These are phyloP conservation scores for Kappamyces sp. DNA, from an alignment of 192 early-diverging fungal species.

Conservation along the genomic window DNA sequence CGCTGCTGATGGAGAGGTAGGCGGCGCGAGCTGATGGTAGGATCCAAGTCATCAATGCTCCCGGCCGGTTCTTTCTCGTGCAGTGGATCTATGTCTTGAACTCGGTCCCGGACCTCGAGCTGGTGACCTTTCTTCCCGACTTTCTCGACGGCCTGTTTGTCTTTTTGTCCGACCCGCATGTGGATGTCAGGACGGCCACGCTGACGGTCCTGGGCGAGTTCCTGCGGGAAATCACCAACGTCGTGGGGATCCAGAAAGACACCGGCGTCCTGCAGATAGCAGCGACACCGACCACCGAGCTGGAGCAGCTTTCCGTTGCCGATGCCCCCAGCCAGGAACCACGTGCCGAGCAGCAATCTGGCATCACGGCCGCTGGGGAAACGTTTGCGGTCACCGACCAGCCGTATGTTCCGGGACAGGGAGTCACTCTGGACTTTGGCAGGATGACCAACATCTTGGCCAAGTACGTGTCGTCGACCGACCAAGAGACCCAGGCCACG, in stretches of 20 bases:
- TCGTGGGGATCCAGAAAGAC: constrained; percentile 57
- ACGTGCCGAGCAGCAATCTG: neutral
- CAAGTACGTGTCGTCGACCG: constrained; percentile 62
- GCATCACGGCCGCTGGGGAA: neutral
- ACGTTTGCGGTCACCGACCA: constrained; percentile 10
- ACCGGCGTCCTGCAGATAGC: constrained; percentile 29
- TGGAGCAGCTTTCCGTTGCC: constrained; percentile 6
- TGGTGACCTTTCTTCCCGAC: constrained; percentile 85
- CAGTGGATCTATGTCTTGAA: constrained; percentile 90
- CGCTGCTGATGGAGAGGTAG: constrained; percentile 76
- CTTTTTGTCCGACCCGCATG: constrained; percentile 84
- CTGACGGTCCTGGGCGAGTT: constrained; percentile 81
- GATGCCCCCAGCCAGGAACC: constrained; percentile 8
- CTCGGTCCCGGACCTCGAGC: constrained; percentile 88
- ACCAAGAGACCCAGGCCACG: constrained; percentile 87
- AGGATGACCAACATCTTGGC: constrained; percentile 77
- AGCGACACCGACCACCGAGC: constrained; percentile 18
- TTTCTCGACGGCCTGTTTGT: constrained; percentile 89
- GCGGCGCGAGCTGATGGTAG: too few relatives aligned
- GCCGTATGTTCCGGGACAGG: constrained; percentile 69
- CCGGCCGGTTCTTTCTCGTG: constrained; percentile 85
- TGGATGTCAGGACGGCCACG: constrained; percentile 82
- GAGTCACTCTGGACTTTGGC: constrained; percentile 76
- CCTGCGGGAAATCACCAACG: constrained; percentile 79
- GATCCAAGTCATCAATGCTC: constrained; percentile 84